Evolutionary conservation across 192 early-diverging fungal genomes (phyloP).

Genomic region (Coemansia nantahalensis): DNA sequence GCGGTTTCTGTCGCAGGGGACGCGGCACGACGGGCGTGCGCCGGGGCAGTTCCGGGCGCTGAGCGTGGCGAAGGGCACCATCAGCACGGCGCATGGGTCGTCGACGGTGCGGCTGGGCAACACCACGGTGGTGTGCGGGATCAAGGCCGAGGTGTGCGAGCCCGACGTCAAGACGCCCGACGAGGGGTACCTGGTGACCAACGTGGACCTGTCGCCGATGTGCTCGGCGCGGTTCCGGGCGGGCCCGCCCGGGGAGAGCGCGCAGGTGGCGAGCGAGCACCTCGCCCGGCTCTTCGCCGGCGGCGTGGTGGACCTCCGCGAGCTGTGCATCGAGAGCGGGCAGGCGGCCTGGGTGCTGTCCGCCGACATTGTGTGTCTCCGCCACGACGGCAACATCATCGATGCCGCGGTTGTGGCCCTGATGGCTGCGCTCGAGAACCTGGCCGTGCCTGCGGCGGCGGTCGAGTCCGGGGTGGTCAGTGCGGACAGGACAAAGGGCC

Average conservation of each 20-base stretch:
- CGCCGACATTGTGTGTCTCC: conserved; percentile 86
- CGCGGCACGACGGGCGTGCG: conserved; percentile 81
- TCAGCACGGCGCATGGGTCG: conserved; percentile 81
- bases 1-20: conserved; percentile 73
- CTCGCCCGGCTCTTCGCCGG: conserved; percentile 65
- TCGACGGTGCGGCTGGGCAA: conserved; percentile 85
- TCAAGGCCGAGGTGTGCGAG: conserved; percentile 91
- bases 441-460: conserved; percentile 69
- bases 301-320: conserved; percentile 23
- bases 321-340: conserved; percentile 76
- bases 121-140: conserved; percentile 88
- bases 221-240: conserved; percentile 80
- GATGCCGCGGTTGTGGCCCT: conserved; percentile 84
- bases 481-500: conserved; percentile 33
- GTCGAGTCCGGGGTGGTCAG: conserved; percentile 68
- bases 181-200: conserved; percentile 87
- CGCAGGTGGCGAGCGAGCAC: conserved; percentile 78
- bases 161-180: conserved; percentile 67
- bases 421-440: conserved; percentile 70
- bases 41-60: conserved; percentile 67
- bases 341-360: conserved; percentile 85
- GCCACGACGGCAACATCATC: conserved; percentile 86
- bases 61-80: conserved; percentile 55
- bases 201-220: conserved; percentile 89
- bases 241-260: conserved; percentile 79